phyloP scores from a whole-genome alignment of 192 early-diverging fungal species.

The Gryganskiella cystojenkinii region DNA sequence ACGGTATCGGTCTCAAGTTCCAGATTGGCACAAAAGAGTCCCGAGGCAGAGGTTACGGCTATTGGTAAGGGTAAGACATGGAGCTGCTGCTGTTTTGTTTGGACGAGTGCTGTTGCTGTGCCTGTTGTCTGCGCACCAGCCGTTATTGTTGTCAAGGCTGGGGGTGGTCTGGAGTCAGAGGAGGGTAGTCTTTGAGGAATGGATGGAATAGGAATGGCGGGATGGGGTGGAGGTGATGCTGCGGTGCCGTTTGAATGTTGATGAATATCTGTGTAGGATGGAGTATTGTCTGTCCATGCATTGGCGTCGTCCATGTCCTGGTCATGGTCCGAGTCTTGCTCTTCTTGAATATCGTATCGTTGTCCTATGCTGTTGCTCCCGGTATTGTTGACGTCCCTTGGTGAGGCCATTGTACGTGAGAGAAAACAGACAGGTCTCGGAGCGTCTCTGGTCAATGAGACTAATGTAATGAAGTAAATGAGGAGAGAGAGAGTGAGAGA shows the following conservation, averaged over 20 bases:
- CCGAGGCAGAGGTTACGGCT: constrained; percentile 7
- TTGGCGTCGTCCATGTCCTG: background rate
- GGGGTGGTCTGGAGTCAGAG: background rate
- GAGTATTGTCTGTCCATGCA: constrained; percentile 1
- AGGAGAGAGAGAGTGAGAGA: no score
- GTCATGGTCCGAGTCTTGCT: no score
- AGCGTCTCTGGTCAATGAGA: no score
- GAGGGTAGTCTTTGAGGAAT: constrained; percentile 13
- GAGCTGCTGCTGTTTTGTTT: background rate
- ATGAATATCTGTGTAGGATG: constrained; percentile 37
- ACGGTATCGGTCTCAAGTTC: constrained; percentile 42
- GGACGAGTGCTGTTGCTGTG: background rate
- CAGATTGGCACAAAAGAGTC: constrained; percentile 15
- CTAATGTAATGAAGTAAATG: no score
- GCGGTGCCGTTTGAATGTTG: background rate
- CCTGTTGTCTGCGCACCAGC: background rate
- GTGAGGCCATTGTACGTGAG: no score
- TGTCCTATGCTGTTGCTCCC: no score
- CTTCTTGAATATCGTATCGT: no score
- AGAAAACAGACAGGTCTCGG: no score
- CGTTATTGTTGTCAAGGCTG: constrained; percentile 6
- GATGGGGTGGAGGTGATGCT: background rate
- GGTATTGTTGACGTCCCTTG: no score
- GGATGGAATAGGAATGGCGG: background rate
- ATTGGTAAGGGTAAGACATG: background rate